Evolutionary conservation across 495 filamentous ascomycete genomes (phyloP).

Genomic region (Ascodesmis nigricans): DNA sequence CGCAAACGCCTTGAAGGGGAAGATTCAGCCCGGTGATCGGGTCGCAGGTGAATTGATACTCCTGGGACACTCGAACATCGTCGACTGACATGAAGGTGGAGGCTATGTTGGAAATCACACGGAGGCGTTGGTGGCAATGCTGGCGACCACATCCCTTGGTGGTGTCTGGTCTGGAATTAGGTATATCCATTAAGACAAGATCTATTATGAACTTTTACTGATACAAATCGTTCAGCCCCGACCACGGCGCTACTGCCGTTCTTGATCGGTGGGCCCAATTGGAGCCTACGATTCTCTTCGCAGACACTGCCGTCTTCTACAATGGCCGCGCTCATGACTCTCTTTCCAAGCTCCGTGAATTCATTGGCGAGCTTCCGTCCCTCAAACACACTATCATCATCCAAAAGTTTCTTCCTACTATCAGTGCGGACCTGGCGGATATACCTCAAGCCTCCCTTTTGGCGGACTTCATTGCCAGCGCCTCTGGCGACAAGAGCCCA

Average conservation of each 20-base stretch:
- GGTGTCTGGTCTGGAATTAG: conserved; percentile 83
- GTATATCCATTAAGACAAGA: neutral
- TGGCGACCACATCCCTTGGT: conserved; percentile 56
- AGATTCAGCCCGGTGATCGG: conserved; percentile 45
- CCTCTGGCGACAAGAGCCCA: conserved; percentile 25
- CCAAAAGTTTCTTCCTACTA: conserved; percentile 29
- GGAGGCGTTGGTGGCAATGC: conserved; percentile 66
- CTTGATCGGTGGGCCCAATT: conserved; percentile 69
- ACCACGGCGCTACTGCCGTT: conserved; percentile 37
- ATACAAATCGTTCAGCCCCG: conserved; percentile 10
- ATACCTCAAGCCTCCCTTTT: conserved; percentile 28
- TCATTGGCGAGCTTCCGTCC: conserved; percentile 39
- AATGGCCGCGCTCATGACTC: conserved; percentile 66
- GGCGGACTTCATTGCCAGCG: conserved; percentile 28
- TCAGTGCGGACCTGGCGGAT: conserved; percentile 3
- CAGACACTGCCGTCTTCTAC: conserved; percentile 69
- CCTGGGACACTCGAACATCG: neutral
- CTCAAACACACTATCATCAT: conserved; percentile 50
- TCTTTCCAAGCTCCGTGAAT: conserved; percentile 46
- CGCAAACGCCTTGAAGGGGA: conserved; percentile 42
- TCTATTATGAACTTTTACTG: neutral
- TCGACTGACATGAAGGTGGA: conserved; percentile 4
- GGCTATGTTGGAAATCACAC: conserved; percentile 76
- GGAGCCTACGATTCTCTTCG: conserved; percentile 54
- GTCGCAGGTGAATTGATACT: conserved; percentile 31